Evolutionary conservation across 2,329 filamentous ascomycete genomes (phyloP).

Genomic region (Zasmidium angulare): DNA sequence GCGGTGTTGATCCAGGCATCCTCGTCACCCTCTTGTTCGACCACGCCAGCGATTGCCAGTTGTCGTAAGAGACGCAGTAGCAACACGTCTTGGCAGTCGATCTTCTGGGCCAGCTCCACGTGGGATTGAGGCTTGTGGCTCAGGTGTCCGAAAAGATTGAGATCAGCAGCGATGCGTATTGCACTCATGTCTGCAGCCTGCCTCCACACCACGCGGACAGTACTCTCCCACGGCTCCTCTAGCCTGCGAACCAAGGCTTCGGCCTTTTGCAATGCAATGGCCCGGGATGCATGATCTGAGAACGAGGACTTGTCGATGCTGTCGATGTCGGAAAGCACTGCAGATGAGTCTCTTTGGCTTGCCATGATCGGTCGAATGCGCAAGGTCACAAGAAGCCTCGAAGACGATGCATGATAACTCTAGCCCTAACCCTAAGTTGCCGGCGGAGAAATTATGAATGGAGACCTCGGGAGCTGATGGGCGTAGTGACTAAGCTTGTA

Average conservation of each 20-base stretch:
- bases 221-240: conserved; percentile 17
- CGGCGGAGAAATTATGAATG: too few relatives aligned
- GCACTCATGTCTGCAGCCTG: conserved; percentile 4
- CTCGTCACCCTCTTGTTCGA: conserved; percentile 3
- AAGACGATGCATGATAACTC: too few relatives aligned
- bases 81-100: conserved; percentile 13
- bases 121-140: not conserved
- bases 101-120: conserved; percentile 8
- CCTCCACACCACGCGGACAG: conserved; percentile 13
- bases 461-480: too few relatives aligned
- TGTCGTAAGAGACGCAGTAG: conserved; percentile 12
- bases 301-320: conserved; percentile 1
- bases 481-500: too few relatives aligned
- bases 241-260: conserved; percentile 13
- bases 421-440: too few relatives aligned
- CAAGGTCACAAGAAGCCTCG: too few relatives aligned
- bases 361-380: too few relatives aligned
- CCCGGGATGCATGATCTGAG: conserved; percentile 3
- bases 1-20: conserved; percentile 12
- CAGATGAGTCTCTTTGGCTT: too few relatives aligned
- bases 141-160: conserved; percentile 14
- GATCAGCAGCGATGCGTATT: conserved; percentile 11
- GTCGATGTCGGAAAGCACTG: too few relatives aligned
- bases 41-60: conserved; percentile 9
- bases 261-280: conserved; percentile 8